A percentile compares a stretch with the other conserved stretches of the same genome.
Conservation (phyloP, 2,329 filamentous ascomycete species). For the Hortaea werneckii region DNA sequence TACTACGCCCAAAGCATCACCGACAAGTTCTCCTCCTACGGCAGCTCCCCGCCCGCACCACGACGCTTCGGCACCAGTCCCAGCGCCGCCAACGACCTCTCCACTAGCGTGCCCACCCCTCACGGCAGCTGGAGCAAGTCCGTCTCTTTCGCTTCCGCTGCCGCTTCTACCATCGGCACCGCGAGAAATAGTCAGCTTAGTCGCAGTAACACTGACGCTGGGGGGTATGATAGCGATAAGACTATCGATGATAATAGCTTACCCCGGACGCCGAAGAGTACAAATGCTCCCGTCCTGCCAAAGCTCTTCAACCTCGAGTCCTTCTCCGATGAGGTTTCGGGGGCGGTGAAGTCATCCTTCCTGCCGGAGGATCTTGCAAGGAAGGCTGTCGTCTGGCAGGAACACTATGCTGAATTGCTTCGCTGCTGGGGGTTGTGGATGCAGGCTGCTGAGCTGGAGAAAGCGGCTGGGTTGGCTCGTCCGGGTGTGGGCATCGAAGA, state of each 20-base stretch:
- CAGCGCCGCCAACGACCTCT: constrained; percentile 15
- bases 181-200: constrained; percentile 24
- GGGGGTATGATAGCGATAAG: constrained; percentile 23
- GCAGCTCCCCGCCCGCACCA: constrained; percentile 20
- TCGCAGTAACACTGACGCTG: constrained; percentile 16
- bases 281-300: constrained; percentile 32
- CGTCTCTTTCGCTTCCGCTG: constrained; percentile 19
- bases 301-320: constrained; percentile 47
- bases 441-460: constrained; percentile 48
- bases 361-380: constrained; percentile 39
- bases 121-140: constrained; percentile 38
- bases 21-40: constrained; percentile 22
- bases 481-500: not conserved
- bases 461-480: constrained; percentile 37
- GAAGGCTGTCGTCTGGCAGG: constrained; percentile 44
- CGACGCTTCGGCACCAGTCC: constrained; percentile 18
- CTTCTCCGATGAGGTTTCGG: constrained; percentile 42
- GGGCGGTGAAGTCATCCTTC: constrained; percentile 36
- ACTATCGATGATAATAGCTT: constrained; percentile 28
- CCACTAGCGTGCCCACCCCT: constrained; percentile 20
- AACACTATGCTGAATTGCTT: constrained; percentile 48
- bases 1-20: constrained; percentile 25
- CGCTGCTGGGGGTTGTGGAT: constrained; percentile 48
- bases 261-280: constrained; percentile 23
- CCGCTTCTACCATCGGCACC: constrained; percentile 23